A percentile compares a stretch with the other conserved stretches of the same genome.
Conservation (phyloP, 2,329 filamentous ascomycete species). For the Talaromyces sp. region DNA sequence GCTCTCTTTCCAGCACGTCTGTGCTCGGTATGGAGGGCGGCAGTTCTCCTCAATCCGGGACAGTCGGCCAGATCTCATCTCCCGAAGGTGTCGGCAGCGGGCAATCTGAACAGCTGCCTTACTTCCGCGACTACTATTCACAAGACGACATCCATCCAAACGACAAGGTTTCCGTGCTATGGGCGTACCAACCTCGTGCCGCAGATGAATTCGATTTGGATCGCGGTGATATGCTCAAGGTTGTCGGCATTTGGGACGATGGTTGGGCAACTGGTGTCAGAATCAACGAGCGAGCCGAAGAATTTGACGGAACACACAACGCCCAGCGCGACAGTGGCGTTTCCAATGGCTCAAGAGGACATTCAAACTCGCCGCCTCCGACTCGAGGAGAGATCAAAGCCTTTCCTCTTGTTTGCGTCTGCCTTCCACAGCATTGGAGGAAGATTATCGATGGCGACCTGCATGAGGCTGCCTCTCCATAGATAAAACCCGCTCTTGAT, state of each 20-base stretch:
- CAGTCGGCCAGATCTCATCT: constrained; percentile 71
- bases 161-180: constrained; percentile 83
- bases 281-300: constrained; percentile 75
- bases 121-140: constrained; percentile 99
- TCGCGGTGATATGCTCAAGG: constrained; percentile 94
- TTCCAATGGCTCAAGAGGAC: constrained; percentile 62
- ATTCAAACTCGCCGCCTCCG: constrained; percentile 56
- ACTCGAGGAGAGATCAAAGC: constrained; percentile 85
- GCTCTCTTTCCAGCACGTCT: constrained; percentile 84
- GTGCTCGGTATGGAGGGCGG: constrained; percentile 63
- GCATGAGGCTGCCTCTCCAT: constrained; percentile 20
- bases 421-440: constrained; percentile 89
- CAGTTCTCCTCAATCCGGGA: constrained; percentile 65
- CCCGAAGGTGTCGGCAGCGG: constrained; percentile 78
- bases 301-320: constrained; percentile 74
- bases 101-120: constrained; percentile 90
- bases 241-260: constrained; percentile 98
- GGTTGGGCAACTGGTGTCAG: constrained; percentile 95
- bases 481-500: constrained; percentile 10
- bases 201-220: constrained; percentile 90
- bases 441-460: constrained; percentile 89
- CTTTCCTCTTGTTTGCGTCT: constrained; percentile 94
- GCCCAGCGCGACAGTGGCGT: constrained; percentile 89
- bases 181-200: constrained; percentile 94
- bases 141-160: constrained; percentile 91